Evolutionary conservation across 257 asterid genomes (phyloP).

Genomic region (Jacaranda mimosifolia): DNA sequence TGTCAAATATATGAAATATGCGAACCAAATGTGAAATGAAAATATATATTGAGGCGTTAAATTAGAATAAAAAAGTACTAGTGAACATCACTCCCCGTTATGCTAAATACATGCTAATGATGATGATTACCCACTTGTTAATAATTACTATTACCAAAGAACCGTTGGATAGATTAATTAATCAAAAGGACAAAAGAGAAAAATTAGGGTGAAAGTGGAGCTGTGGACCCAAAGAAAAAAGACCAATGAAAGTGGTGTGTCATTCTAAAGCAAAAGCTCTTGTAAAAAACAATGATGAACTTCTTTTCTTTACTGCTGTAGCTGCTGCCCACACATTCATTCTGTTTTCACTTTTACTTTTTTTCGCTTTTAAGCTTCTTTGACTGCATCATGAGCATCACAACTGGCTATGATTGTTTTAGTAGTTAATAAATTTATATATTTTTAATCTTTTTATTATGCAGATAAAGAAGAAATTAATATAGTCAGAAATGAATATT

Average conservation of each 20-base stretch:
- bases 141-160: conserved; percentile 14
- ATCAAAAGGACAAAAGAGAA: conserved; percentile 21
- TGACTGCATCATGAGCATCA: conserved; percentile 52
- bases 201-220: conserved; percentile 42
- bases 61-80: no score
- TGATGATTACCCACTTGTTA: not conserved
- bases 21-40: no score
- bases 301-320: conserved; percentile 43
- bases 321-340: conserved; percentile 44
- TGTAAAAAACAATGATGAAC: conserved; percentile 45
- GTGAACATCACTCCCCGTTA: no score
- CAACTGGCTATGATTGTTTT: not conserved
- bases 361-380: conserved; percentile 45
- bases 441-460: not conserved
- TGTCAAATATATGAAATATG: no score
- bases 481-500: no score
- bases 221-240: conserved; percentile 49
- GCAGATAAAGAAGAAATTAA: no score
- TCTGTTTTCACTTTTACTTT: conserved; percentile 47
- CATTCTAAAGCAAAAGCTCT: conserved; percentile 52
- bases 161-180: conserved; percentile 37
- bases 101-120: no score
- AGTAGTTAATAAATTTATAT: not conserved
- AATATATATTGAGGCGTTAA: no score
- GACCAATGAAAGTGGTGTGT: conserved; percentile 53